Percentiles rank a stretch among this genome's conserved stretches.
Evolutionary conservation across 2,329 filamentous ascomycete genomes (phyloP).

Genomic region (Polytolypa hystricis): DNA sequence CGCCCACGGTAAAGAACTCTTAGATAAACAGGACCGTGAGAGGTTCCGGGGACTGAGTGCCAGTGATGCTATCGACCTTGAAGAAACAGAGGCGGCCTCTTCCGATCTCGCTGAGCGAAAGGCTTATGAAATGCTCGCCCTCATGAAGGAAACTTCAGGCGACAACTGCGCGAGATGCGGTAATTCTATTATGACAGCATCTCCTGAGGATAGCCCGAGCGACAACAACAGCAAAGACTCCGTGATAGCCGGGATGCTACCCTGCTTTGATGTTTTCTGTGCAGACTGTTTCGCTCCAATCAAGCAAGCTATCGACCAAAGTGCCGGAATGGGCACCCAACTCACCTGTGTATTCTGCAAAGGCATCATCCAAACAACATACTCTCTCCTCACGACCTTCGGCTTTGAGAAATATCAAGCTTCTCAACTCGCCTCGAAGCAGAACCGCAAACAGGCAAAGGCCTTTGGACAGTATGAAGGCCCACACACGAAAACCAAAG

Average conservation of each 20-base stretch:
- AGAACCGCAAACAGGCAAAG: constrained; percentile 41
- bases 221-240: constrained; percentile 41
- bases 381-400: constrained; percentile 57
- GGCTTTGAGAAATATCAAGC: constrained; percentile 40
- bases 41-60: constrained; percentile 70
- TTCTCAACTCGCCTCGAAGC: constrained; percentile 46
- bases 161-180: constrained; percentile 64
- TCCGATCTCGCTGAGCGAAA: constrained; percentile 54
- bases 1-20: constrained; percentile 83
- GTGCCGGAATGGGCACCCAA: constrained; percentile 32
- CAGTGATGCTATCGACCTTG: constrained; percentile 78
- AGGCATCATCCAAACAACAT: constrained; percentile 49
- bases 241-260: constrained; percentile 63
- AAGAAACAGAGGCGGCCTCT: constrained; percentile 55
- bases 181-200: constrained; percentile 44
- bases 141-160: constrained; percentile 71
- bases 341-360: constrained; percentile 58
- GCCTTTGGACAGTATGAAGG: constrained; percentile 61
- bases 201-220: constrained; percentile 35
- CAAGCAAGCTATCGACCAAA: constrained; percentile 40
- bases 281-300: constrained; percentile 56
- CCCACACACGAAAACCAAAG: constrained; percentile 84
- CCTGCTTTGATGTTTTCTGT: constrained; percentile 81
- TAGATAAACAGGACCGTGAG: constrained; percentile 72
- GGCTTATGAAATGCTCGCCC: constrained; percentile 73